Conservation (phyloP, 352 stramenopile species). For the Globisporangium spiculum region DNA sequence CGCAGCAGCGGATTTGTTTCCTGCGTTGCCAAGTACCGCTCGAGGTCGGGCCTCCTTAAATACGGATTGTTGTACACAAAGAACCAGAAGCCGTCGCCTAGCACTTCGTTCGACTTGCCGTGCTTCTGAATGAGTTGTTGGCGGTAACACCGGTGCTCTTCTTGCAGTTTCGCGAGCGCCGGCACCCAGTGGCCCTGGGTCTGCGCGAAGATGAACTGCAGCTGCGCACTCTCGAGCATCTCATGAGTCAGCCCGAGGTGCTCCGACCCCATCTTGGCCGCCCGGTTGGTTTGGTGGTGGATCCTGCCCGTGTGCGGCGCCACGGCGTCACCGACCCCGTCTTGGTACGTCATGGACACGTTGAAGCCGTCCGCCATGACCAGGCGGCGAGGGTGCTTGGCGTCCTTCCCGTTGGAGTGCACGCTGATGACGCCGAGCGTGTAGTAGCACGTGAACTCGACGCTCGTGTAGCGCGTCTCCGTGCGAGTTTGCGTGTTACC, state of each 20-base stretch:
- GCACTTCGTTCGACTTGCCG: constrained; percentile 21
- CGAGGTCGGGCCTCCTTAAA: constrained; percentile 22
- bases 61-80: constrained; percentile 41
- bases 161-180: constrained; percentile 14
- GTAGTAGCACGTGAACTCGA: constrained; percentile 39
- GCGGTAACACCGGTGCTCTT: constrained; percentile 27
- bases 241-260: constrained; percentile 29
- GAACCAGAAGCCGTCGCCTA: constrained; percentile 47
- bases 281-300: constrained; percentile 28
- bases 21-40: constrained; percentile 24
- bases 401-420: constrained; percentile 13
- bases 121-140: constrained; percentile 22
- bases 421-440: constrained; percentile 21
- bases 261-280: constrained; percentile 23
- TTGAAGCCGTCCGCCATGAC: constrained; percentile 42
- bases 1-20: constrained; percentile 28
- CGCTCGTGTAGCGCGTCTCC: constrained; percentile 4
- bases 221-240: constrained; percentile 31
- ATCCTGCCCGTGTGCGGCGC: constrained; percentile 30
- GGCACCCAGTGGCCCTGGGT: constrained; percentile 19
- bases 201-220: constrained; percentile 26
- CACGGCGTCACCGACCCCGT: constrained; percentile 33
- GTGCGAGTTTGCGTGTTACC: constrained; percentile 26
- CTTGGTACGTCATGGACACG: constrained; percentile 37
- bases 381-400: not conserved